phyloP scores from a whole-genome alignment of 768 basidiomycete genomes.

The Suillus lakei region DNA sequence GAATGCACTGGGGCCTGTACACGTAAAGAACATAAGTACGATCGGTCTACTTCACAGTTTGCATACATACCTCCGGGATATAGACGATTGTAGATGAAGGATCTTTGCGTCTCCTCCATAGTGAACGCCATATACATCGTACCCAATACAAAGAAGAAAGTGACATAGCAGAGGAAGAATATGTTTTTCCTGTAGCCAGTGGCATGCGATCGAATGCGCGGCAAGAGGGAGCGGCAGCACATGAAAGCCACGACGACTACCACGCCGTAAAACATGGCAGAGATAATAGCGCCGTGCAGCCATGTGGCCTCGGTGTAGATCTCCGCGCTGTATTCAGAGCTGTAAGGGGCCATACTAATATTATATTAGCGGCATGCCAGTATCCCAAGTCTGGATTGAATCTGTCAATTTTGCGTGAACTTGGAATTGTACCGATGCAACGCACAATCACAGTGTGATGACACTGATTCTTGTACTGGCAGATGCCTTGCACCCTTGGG shows the following conservation, averaged over 20 bases:
- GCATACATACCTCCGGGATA: constrained; percentile 32
- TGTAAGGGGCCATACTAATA: constrained; percentile 22
- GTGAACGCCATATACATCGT: constrained; percentile 31
- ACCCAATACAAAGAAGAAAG: constrained; percentile 29
- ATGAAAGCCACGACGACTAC: constrained; percentile 28
- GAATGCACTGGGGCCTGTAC: constrained; percentile 28
- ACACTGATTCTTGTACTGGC: no score
- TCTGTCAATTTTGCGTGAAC: neutral
- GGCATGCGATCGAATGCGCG: constrained; percentile 20
- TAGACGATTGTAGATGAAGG: constrained; percentile 35
- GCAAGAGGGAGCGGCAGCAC: constrained; percentile 33
- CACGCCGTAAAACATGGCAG: constrained; percentile 30
- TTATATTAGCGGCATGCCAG: neutral
- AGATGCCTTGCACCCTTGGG: no score
- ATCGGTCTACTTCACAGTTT: no score
- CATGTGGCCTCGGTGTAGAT: constrained; percentile 32
- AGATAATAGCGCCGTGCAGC: constrained; percentile 34
- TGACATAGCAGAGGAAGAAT: constrained; percentile 35
- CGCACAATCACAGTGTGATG: no score
- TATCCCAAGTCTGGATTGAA: neutral
- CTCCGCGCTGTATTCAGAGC: constrained; percentile 15
- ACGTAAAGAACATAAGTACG: neutral
- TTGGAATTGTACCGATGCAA: neutral
- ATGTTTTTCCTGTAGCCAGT: constrained; percentile 20
- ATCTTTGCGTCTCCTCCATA: constrained; percentile 28